Evolutionary conservation across 202 grass and related monocot genomes (phyloP), one percentile per base, ranked within the genome.

Genomic region (Setaria viridis): DNA sequence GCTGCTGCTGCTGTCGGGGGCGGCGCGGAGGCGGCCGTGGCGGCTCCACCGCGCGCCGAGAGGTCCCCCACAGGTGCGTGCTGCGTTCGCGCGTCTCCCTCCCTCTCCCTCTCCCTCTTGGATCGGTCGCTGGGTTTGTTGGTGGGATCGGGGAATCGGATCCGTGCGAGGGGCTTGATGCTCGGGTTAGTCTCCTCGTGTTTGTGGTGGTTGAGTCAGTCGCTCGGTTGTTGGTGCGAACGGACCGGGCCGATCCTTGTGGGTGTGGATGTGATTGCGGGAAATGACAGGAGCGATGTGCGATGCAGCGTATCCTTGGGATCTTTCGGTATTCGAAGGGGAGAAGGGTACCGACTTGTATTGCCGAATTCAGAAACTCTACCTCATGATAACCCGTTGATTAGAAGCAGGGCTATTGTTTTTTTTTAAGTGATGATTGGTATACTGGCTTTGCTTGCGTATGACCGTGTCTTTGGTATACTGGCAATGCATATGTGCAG

Each of bases 61-160:
- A 90, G 71, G 83, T 13, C n/a, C 16, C 77, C 77, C 76, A 51
- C 81, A 76, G 87, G 90, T 90, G 78, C 49, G 88, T 85, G 49
- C 53, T 1, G 70, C 16, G 19, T 5, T 4, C 4, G n/a, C 11
- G 73, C 51, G 33, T 4, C 32, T 20, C 30, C 33, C 54, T 17
- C 15, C 6, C 50, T 55, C 1, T 50, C 5, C 54, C 14, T 14
- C 49, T 5, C 17, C 42, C 63, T 5, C 14, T 71, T 37, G 81
- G 77, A 72, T 91, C 41, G 65, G 11, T 39, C 49, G 32, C 47
- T 39, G 35, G 16, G 45, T 80, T 25, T 79, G 72, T 67, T 85
- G 72, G 62, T 88, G 84, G 77, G 89, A 81, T 70, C 37, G 66
- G 50, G 66, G 50, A 56, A 77, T 77, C 72, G 76, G 77, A 91